A percentile compares a stretch with the other conserved stretches of the same genome.
phyloP scores from a whole-genome alignment of 345 rosid genomes.

The Lepidium didymum region DNA sequence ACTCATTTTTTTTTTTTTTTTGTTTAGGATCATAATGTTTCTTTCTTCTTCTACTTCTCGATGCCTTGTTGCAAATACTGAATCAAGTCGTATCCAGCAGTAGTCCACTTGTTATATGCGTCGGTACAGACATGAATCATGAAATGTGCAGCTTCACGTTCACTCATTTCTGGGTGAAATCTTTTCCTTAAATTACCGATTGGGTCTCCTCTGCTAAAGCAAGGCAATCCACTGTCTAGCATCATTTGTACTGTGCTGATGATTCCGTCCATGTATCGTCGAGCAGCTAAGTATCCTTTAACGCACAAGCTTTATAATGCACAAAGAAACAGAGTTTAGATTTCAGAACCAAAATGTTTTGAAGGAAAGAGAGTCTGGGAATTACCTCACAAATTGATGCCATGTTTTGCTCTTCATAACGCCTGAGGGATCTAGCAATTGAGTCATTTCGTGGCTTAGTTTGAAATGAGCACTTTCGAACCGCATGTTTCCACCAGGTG shows the following conservation, averaged over 20 bases:
- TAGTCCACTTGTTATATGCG: constrained; percentile 96
- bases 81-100: constrained; percentile 90
- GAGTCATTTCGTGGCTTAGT: constrained; percentile 99
- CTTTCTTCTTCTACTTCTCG: constrained; percentile 48
- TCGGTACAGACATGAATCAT: constrained; percentile 82
- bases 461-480: constrained; percentile 98
- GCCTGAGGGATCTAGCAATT: constrained; percentile 84
- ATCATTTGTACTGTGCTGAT: constrained; percentile 73
- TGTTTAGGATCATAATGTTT: background rate
- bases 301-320: constrained; percentile 60
- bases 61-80: constrained; percentile 97
- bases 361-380: background rate
- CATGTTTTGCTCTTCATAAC: constrained; percentile 91
- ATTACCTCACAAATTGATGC: constrained; percentile 73
- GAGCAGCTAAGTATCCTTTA: constrained; percentile 84
- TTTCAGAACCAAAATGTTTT: background rate
- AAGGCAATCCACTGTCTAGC: constrained; percentile 97
- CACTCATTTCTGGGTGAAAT: constrained; percentile 93
- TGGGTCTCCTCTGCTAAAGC: constrained; percentile 96
- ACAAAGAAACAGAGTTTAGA: background rate
- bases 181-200: constrained; percentile 96
- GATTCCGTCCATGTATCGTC: constrained; percentile 87
- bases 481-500: constrained; percentile 95
- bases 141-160: constrained; percentile 92
- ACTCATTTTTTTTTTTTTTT: background rate